phyloP scores from a whole-genome alignment of 192 early-diverging fungal genomes.

The Lobosporangium transversale region DNA sequence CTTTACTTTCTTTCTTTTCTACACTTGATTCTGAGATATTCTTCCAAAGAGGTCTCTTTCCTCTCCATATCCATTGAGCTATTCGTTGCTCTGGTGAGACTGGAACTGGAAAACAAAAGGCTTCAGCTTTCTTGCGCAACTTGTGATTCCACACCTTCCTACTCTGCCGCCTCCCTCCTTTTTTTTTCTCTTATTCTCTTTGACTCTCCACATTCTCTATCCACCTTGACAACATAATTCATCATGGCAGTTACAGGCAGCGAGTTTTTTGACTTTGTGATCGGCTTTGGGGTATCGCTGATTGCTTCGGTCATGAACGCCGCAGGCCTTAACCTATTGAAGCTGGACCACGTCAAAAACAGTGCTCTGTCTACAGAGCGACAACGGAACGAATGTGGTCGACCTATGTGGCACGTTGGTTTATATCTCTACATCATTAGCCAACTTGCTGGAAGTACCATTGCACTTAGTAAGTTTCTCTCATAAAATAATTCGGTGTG shows the following conservation, averaged over 20 bases:
- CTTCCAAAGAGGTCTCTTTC: no score
- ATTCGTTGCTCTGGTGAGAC: no score
- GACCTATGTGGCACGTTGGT: slow-evolving; percentile 69
- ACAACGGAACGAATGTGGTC: slow-evolving; percentile 64
- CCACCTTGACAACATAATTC: neutral
- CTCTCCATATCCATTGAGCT: no score
- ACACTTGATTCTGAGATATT: neutral
- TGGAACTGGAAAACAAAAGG: no score
- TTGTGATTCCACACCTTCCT: no score
- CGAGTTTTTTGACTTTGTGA: slow-evolving; percentile 49
- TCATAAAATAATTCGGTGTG: no score
- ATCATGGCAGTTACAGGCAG: slow-evolving; percentile 40
- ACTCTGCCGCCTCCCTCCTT: no score
- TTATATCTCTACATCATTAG: slow-evolving; percentile 63
- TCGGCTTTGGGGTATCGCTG: slow-evolving; percentile 58
- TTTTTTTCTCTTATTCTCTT: neutral
- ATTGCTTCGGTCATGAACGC: slow-evolving; percentile 61
- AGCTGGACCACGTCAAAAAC: slow-evolving; percentile 67
- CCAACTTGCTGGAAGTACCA: slow-evolving; percentile 64
- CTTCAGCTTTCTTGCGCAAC: no score
- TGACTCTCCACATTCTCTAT: neutral
- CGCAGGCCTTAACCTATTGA: slow-evolving; percentile 64
- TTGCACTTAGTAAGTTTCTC: slow-evolving; percentile 63
- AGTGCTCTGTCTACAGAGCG: slow-evolving; percentile 30
- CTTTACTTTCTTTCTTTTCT: neutral